Conservation (phyloP, 345 rosid genomes). For the Mercurialis annua region DNA sequence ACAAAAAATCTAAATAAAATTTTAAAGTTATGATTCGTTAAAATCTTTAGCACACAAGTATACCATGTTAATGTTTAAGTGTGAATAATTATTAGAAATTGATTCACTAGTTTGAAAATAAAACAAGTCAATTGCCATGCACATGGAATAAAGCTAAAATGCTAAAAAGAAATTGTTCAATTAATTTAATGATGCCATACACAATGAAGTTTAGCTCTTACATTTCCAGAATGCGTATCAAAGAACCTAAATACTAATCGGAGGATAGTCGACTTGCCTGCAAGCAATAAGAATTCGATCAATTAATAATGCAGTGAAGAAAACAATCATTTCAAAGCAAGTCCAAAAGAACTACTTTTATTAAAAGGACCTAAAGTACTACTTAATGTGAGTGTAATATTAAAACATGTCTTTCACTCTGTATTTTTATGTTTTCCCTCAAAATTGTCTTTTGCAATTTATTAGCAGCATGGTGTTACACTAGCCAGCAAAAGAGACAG, state of each 20-base stretch:
- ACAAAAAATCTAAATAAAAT: no score
- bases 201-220: constrained; percentile 37
- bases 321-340: not conserved
- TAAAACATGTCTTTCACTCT: not conserved
- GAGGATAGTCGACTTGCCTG: constrained; percentile 97
- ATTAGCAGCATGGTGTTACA: not conserved
- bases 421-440: no score
- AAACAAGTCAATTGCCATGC: no score
- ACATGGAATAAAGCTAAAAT: not conserved
- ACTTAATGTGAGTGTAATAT: not conserved
- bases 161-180: not conserved
- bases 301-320: constrained; percentile 20
- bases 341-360: not conserved
- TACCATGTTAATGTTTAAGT: no score
- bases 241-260: constrained; percentile 88
- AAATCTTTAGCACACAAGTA: no score
- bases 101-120: not conserved
- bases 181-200: no score
- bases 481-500: not conserved
- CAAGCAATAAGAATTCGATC: constrained; percentile 32
- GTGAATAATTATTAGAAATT: no score
- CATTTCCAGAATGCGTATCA: constrained; percentile 74
- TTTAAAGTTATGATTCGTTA: no score
- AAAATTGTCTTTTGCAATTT: not conserved
- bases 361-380: no score